These are phyloP conservation scores for Penicillium soppii DNA, from an alignment of 495 filamentous ascomycete genomes.

Conservation along the genomic window DNA sequence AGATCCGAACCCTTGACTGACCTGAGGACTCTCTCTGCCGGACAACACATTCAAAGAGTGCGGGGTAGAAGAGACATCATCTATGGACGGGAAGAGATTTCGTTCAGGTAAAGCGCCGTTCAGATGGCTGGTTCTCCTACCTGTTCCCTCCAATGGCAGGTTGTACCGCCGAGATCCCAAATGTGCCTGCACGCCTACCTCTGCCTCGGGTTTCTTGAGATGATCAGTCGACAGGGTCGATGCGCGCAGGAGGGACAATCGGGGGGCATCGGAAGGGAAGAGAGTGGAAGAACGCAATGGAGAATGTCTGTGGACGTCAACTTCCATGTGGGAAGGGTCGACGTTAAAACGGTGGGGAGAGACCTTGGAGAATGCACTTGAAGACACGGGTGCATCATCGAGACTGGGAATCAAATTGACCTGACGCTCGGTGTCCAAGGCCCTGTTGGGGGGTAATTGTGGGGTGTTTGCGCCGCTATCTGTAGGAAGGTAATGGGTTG, in stretches of 20 bases:
- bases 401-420: constrained; percentile 28
- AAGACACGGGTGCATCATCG: constrained; percentile 36
- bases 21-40: constrained; percentile 17
- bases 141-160: constrained; percentile 20
- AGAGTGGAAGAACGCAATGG: constrained; percentile 32
- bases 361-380: constrained; percentile 37
- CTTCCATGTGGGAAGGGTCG: constrained; percentile 44
- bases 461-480: constrained; percentile 51
- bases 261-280: constrained; percentile 28
- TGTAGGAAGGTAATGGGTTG: constrained; percentile 56
- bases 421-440: constrained; percentile 30
- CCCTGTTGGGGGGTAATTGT: constrained; percentile 42
- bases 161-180: constrained; percentile 11
- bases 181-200: constrained; percentile 12
- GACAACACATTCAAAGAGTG: constrained; percentile 18
- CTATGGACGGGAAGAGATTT: constrained; percentile 33
- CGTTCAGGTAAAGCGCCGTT: constrained; percentile 25
- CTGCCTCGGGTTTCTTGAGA: constrained; percentile 20
- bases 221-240: constrained; percentile 27
- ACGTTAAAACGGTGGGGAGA: constrained; percentile 32
- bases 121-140: constrained; percentile 19
- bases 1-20: constrained; percentile 18
- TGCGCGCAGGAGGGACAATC: constrained; percentile 30
- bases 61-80: constrained; percentile 24
- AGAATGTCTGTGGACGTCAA: constrained; percentile 43